Evolutionary conservation across 805 yeast genomes (phyloP), one percentile per base, ranked within the genome.

Genomic region (Kregervanrija pseudodelftensis): DNA sequence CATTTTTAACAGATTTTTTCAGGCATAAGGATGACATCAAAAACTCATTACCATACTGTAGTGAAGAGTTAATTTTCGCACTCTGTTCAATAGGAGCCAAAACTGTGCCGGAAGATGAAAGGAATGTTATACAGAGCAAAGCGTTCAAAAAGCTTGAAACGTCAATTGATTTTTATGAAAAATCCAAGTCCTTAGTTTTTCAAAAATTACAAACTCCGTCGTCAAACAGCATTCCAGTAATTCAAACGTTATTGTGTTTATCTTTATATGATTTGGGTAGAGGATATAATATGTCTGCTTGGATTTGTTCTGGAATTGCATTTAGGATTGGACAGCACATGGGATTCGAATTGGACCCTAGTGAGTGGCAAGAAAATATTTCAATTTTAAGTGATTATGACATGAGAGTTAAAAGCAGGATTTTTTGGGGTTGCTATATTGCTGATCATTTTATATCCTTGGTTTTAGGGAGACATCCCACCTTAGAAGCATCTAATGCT

Each of bases 341-440:
- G 56, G 82, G 83, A 1, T 78, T 79, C 55, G 82, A 78, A 54
- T 59, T 77, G 43, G 72, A 76, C 48, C 82, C 83, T 2, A 66
- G 72, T 47, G 32, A 37, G 13, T 17, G 22, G 22, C 22, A 17
- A 17, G 13, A 5, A 75, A 73, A 13, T 77, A 82, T 82, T 70
- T 72, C 50, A 54, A 65, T 22, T 17, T 30, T 52, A 2, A 41
- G 36, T n/a, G 50, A 52, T 33, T 42, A 33, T 22, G 45, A 42
- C 34, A 12, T 37, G n/a, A 42, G 37, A 15, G 56, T 79, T 44
- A 66, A 82, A 49, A 70, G 77, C 37, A 66, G 85, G 45, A 76
- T 79, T 11, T 79, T 76, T 56, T 79, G 85, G 85, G 84, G 85
- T 2, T 71, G 79, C 41, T 77, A 72, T 55, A 65, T 78, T 46